Evolutionary conservation across 306 rosid genomes (phyloP), one percentile per base, ranked within the genome.

Genomic region (Glycine tomentella): DNA sequence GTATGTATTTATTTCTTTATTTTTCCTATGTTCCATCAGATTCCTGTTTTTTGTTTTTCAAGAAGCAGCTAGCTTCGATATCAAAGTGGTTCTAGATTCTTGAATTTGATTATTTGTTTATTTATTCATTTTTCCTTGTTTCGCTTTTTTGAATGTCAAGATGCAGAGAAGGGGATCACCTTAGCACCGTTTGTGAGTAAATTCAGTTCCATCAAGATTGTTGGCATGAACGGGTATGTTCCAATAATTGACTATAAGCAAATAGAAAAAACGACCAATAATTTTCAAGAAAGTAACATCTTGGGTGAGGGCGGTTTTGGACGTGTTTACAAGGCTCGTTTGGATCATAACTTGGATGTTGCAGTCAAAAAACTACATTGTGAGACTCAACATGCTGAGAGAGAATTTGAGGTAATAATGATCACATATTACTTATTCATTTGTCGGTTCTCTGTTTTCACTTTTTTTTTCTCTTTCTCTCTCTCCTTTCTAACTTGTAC

Each of bases 251-350:
- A 95, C 48, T 91, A 90, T 17, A 87, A 88, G 86, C 84, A 84
- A 45, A 84, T 95, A 48, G 99, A 90, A 77, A 93, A 89, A 59
- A 85, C 88, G 0, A 90, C 99, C 16, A 69, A 82, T 68, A 81
- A 90, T 84, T 95, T 95, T 67, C 16, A 14, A 12, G 94, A 90
- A 56, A 86, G 90, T 81, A 93, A 95, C 74, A 84, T 93, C 36
- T 84, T 95, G 81, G 99, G 99, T 6, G 87, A 77, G 87, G 98
- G 99, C 2, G 99, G 96, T 79, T 95, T 95, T 81, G 99, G 99
- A 62, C 71, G 98, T 20, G 99, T 95, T 85, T 95, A 91, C 88
- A 90, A 85, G 88, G 99, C 97, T 85, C 87, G 71, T 3, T 86
- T 95, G 82, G 94, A 90, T 65, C 93, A 90, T 52, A 86, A 87